Percentiles rank a stretch among this genome's conserved stretches.
Evolutionary conservation across 139 green algal genomes (phyloP).

Genomic region (Chlorokybus atmophyticus): DNA sequence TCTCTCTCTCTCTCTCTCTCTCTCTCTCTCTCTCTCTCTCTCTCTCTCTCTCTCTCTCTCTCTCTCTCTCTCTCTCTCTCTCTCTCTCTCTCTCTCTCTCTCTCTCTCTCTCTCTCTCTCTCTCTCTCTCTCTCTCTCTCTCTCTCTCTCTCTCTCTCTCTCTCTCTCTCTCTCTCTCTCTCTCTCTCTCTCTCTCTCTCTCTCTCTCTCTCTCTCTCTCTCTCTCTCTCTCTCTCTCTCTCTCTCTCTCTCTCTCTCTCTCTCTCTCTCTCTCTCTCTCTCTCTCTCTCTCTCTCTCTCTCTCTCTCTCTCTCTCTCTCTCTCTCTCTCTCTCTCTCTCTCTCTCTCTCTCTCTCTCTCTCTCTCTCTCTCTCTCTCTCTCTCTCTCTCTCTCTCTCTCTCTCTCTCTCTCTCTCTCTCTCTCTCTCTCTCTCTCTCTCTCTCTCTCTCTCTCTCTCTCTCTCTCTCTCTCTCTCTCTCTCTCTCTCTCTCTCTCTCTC

Average conservation of each 20-base stretch:
- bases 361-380: too few species aligned
- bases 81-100: conserved; percentile 3
- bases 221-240: conserved; percentile 3
- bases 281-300: conserved; percentile 3
- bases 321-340: too few species aligned
- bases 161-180: conserved; percentile 3
- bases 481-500: too few species aligned
- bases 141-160: conserved; percentile 3
- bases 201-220: conserved; percentile 3
- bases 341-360: too few species aligned
- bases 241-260: conserved; percentile 3
- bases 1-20: conserved; percentile 3
- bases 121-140: conserved; percentile 3
- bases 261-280: conserved; percentile 3
- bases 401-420: too few species aligned
- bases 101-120: conserved; percentile 3
- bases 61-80: conserved; percentile 3
- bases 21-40: conserved; percentile 3
- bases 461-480: too few species aligned
- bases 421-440: too few species aligned
- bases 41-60: conserved; percentile 3
- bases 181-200: conserved; percentile 3
- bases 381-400: too few species aligned
- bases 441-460: too few species aligned
- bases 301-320: conserved; percentile 3